Evolutionary conservation across 805 yeast species (phyloP).

Genomic region (Babjeviella inositovora): DNA sequence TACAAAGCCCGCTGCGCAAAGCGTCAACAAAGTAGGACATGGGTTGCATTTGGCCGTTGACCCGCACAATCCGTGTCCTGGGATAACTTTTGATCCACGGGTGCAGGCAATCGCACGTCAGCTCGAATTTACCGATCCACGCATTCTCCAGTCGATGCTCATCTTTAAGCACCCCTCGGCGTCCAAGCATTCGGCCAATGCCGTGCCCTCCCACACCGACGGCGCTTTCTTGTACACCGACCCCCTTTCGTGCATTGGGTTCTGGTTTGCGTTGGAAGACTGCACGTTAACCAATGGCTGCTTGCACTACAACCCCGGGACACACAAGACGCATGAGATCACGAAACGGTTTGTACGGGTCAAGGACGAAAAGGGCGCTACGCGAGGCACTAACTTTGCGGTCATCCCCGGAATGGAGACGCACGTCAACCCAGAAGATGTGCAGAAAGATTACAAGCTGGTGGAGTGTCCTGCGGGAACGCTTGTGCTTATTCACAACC

Average conservation of each 20-base stretch:
- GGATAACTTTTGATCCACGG: constrained; percentile 34
- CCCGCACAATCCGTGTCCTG: constrained; percentile 22
- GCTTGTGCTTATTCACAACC: constrained; percentile 53
- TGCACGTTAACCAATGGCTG: constrained; percentile 59
- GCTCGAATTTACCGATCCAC: constrained; percentile 42
- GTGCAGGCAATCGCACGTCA: constrained; percentile 33
- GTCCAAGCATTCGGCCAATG: constrained; percentile 45
- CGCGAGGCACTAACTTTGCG: too few relatives aligned
- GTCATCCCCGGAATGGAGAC: too few relatives aligned
- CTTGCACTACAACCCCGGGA: constrained; percentile 51
- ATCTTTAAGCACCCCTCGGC: constrained; percentile 67
- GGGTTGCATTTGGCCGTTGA: constrained; percentile 47
- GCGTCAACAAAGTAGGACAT: constrained; percentile 71
- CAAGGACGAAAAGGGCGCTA: constrained; percentile 30
- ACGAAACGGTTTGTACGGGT: constrained; percentile 47
- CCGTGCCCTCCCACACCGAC: constrained; percentile 69
- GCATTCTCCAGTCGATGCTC: constrained; percentile 65
- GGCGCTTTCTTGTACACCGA: constrained; percentile 57
- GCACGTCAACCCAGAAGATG: constrained; percentile 7
- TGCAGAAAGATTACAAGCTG: constrained; percentile 22
- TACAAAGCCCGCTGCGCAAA: constrained; percentile 29
- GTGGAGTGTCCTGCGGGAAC: constrained; percentile 61
- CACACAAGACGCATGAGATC: constrained; percentile 42
- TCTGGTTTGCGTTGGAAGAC: constrained; percentile 71
- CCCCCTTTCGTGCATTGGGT: constrained; percentile 61